These are phyloP conservation scores for Bacidia gigantensis DNA, from an alignment of 495 filamentous ascomycete genomes.

Conservation along the genomic window DNA sequence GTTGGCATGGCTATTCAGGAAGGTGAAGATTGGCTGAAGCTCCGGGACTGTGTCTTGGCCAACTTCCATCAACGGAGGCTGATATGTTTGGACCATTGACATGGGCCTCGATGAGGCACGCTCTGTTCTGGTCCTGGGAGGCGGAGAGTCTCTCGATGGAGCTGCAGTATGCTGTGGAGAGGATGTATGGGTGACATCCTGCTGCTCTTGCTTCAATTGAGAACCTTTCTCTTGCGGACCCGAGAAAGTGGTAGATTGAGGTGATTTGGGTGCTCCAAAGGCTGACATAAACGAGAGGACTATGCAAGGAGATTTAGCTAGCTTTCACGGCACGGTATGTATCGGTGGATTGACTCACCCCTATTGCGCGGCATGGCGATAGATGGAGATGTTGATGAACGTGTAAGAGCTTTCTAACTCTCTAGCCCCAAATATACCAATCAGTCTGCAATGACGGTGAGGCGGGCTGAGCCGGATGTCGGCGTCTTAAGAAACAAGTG, in stretches of 20 bases:
- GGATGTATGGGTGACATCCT: conserved; percentile 10
- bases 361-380: conserved; percentile 2
- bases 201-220: conserved; percentile 4
- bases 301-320: conserved; percentile 22
- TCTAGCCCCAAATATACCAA: too few species aligned
- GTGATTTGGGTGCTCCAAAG: conserved; percentile 31
- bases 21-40: conserved; percentile 84
- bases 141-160: conserved; percentile 23
- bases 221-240: conserved; percentile 12
- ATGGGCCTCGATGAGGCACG: conserved; percentile 39
- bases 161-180: conserved; percentile 17
- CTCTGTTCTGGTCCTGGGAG: conserved; percentile 19
- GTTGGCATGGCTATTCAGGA: conserved; percentile 87
- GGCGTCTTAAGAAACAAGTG: background rate
- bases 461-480: background rate
- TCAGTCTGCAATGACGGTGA: background rate
- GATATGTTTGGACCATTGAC: conserved; percentile 64
- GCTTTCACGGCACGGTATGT: background rate
- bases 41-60: conserved; percentile 77
- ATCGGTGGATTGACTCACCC: background rate
- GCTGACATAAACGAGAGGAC: conserved; percentile 52
- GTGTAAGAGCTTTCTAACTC: too few species aligned
- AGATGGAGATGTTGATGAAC: background rate
- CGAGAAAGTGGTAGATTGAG: conserved; percentile 22
- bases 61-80: conserved; percentile 78